These are phyloP conservation scores for Brachypodium distachyon DNA, from an alignment of 202 grass and related monocot genomes.

Conservation along the genomic window DNA sequence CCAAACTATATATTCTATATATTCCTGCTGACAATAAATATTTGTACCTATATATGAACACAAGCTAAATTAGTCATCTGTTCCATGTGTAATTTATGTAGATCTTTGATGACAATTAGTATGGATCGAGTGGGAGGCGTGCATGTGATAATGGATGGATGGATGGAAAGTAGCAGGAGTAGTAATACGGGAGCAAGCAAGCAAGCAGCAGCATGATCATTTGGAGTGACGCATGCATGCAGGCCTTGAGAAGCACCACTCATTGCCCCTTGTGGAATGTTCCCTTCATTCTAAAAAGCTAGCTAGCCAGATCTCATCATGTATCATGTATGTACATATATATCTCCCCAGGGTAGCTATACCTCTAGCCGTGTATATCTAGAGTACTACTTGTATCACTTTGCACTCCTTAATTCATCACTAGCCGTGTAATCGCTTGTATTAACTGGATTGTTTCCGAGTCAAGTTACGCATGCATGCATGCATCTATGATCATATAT, in stretches of 20 bases:
- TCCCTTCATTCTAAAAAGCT: constrained; percentile 29
- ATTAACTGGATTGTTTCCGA: background rate
- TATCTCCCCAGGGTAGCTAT: background rate
- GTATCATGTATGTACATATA: background rate
- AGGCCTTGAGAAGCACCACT: constrained; percentile 17
- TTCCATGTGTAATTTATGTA: background rate
- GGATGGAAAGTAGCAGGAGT: constrained; percentile 20
- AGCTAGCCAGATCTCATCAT: constrained; percentile 33
- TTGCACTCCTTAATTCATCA: background rate
- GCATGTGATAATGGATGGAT: constrained; percentile 30
- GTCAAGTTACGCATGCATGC: background rate
- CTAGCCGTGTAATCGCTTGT: background rate
- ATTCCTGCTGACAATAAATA: no score
- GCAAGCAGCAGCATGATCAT: no score
- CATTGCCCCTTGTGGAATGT: constrained; percentile 55
- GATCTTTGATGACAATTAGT: background rate
- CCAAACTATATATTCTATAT: no score
- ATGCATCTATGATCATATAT: constrained; percentile 27
- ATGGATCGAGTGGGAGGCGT: background rate
- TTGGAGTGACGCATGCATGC: constrained; percentile 40
- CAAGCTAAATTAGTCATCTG: background rate
- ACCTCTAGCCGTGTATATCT: background rate
- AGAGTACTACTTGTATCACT: background rate
- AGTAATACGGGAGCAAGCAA: constrained; percentile 5
- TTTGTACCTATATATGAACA: no score